These are phyloP conservation scores for Microdochium paspali DNA, from an alignment of 2,329 filamentous ascomycete species.

Conservation along the genomic window DNA sequence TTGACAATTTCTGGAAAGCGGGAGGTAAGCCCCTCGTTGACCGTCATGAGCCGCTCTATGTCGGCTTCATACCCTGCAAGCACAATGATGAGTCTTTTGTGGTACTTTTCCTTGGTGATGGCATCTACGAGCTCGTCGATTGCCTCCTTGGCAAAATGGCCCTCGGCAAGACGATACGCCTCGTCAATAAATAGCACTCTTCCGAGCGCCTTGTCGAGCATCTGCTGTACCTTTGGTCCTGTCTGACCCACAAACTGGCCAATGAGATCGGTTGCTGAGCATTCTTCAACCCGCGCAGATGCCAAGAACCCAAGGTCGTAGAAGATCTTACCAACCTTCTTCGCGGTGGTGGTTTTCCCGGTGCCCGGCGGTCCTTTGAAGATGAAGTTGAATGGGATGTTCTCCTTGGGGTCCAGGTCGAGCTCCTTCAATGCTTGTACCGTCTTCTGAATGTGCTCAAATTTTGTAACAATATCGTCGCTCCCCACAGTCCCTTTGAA, in stretches of 20 bases:
- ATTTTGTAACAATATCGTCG: constrained; percentile 39
- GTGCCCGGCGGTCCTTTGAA: constrained; percentile 60
- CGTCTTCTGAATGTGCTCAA: constrained; percentile 45
- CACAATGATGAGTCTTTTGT: constrained; percentile 38
- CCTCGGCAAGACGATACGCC: constrained; percentile 1
- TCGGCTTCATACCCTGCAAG: constrained; percentile 44
- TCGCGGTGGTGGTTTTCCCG: constrained; percentile 63
- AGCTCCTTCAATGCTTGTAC: constrained; percentile 39
- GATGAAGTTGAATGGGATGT: constrained; percentile 58
- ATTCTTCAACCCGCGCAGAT: constrained; percentile 50
- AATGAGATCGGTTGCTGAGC: constrained; percentile 59
- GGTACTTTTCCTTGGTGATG: constrained; percentile 29
- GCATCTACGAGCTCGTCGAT: constrained; percentile 8
- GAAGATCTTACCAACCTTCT: constrained; percentile 67
- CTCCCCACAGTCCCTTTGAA: constrained; percentile 52
- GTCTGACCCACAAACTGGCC: constrained; percentile 63
- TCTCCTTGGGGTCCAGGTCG: constrained; percentile 43
- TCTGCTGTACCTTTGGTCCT: constrained; percentile 52
- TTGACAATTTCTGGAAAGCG: constrained; percentile 26
- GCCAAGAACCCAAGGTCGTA: constrained; percentile 65
- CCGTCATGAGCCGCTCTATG: constrained; percentile 38
- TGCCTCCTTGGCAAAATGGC: constrained; percentile 15
- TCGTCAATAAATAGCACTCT: constrained; percentile 12
- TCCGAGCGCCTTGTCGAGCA: constrained; percentile 42
- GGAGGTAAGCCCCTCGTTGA: constrained; percentile 41